These are phyloP conservation scores for Gossypium trilobum DNA, from an alignment of 441 rosid genomes.

Conservation along the genomic window DNA sequence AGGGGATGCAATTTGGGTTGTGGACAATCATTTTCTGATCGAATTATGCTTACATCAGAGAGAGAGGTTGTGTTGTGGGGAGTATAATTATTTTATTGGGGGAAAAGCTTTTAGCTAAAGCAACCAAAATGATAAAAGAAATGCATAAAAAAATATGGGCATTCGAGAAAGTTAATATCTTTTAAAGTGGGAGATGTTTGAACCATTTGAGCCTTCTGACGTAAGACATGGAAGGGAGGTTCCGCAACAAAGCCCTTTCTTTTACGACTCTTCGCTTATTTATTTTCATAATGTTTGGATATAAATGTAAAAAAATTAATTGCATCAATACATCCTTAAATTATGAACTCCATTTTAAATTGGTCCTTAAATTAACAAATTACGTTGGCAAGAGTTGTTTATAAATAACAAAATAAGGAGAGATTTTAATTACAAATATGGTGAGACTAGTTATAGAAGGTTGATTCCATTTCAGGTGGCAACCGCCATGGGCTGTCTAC, in stretches of 20 bases:
- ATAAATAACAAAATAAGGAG: too few species aligned
- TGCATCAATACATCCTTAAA: too few species aligned
- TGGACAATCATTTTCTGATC: conserved; percentile 46
- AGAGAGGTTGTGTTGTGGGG: conserved; percentile 31
- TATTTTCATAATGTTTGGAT: too few species aligned
- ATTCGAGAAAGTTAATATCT: conserved; percentile 46
- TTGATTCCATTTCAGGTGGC: conserved; percentile 2
- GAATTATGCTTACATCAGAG: conserved; percentile 43
- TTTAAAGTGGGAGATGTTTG: conserved; percentile 28
- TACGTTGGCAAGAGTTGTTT: too few species aligned
- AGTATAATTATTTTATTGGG: conserved; percentile 36
- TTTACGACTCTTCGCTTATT: too few species aligned
- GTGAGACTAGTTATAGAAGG: not conserved
- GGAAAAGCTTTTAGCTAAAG: conserved; percentile 27
- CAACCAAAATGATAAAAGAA: conserved; percentile 13
- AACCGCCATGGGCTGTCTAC: conserved; percentile 6
- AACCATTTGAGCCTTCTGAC: not conserved
- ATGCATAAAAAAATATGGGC: conserved; percentile 12
- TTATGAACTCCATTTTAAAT: too few species aligned
- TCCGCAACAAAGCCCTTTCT: too few species aligned
- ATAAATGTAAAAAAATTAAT: too few species aligned
- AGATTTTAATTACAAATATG: not conserved
- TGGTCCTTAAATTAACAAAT: too few species aligned
- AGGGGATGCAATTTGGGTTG: conserved; percentile 22
- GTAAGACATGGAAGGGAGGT: not conserved